Evolutionary conservation across 78 protist species (phyloP).

Genomic region (Tieghemostelium lacteum): DNA sequence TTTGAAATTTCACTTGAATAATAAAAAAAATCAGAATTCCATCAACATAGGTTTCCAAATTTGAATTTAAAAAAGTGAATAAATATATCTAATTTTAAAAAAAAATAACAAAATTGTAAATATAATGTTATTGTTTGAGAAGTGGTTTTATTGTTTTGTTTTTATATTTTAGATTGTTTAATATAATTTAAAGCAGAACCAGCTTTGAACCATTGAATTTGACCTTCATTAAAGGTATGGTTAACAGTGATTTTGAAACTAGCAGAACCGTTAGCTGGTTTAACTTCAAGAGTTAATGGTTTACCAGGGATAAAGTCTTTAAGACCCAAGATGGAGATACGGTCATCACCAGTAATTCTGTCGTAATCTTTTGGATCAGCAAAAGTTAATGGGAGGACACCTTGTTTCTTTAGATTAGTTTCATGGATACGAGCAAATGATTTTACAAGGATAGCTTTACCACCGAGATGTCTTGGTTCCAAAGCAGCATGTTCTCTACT

Average conservation of each 20-base stretch:
- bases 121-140: too few relatives aligned
- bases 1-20: too few relatives aligned
- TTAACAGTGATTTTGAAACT: slow-evolving; percentile 81
- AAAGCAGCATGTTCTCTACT: slow-evolving; percentile 98
- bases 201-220: slow-evolving; percentile 96
- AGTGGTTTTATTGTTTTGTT: too few relatives aligned
- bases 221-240: slow-evolving; percentile 96
- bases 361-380: slow-evolving; percentile 94
- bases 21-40: too few relatives aligned
- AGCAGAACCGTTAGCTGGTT: slow-evolving; percentile 65
- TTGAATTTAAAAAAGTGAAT: too few relatives aligned
- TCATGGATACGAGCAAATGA: slow-evolving; percentile 98
- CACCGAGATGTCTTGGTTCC: slow-evolving; percentile 96
- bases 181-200: slow-evolving; percentile 95
- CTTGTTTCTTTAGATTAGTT: slow-evolving; percentile 98
- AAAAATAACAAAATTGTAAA: too few relatives aligned
- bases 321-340: slow-evolving; percentile 81
- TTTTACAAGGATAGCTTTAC: slow-evolving; percentile 93
- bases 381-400: slow-evolving; percentile 95
- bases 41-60: too few relatives aligned
- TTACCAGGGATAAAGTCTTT: slow-evolving; percentile 87
- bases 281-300: slow-evolving; percentile 72
- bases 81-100: too few relatives aligned
- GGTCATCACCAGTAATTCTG: slow-evolving; percentile 83
- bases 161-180: slow-evolving; percentile 43